phyloP scores from a whole-genome alignment of 305 asterid genomes.

The Lippia alba region DNA sequence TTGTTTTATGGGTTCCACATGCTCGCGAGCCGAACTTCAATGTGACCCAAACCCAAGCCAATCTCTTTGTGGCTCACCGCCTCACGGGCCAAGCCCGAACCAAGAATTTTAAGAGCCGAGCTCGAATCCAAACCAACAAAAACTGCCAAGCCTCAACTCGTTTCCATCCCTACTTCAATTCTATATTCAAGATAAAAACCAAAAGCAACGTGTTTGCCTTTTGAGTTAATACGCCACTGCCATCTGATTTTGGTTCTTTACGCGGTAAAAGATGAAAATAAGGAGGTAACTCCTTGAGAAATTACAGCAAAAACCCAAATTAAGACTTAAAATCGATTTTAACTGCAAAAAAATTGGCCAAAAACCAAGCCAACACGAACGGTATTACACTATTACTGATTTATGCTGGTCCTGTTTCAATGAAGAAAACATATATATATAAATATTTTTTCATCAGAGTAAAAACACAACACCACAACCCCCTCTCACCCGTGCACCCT shows the following conservation, averaged over 20 bases:
- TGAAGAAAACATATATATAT: constrained; percentile 7
- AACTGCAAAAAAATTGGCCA: constrained; percentile 37
- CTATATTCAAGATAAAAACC: background rate
- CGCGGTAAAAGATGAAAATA: constrained; percentile 15
- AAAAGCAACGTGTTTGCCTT: background rate
- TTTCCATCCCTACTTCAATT: no score
- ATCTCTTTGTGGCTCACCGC: no score
- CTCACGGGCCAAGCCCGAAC: no score
- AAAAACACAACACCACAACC: constrained; percentile 45
- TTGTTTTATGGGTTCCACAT: no score
- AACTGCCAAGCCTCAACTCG: no score
- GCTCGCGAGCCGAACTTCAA: no score
- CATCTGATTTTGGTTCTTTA: constrained; percentile 15
- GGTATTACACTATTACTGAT: constrained; percentile 11
- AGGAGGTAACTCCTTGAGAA: background rate
- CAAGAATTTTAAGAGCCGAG: no score
- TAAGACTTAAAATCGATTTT: no score
- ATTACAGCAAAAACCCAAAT: constrained; percentile 24
- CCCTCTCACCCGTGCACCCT: constrained; percentile 46
- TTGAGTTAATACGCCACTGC: background rate
- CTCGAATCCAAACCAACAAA: no score
- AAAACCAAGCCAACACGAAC: constrained; percentile 30
- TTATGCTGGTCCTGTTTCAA: constrained; percentile 25
- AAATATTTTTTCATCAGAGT: constrained; percentile 16
- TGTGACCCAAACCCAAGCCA: no score